Evolutionary conservation across 148 eudicot species (phyloP).

Genomic region (Simmondsia chinensis): DNA sequence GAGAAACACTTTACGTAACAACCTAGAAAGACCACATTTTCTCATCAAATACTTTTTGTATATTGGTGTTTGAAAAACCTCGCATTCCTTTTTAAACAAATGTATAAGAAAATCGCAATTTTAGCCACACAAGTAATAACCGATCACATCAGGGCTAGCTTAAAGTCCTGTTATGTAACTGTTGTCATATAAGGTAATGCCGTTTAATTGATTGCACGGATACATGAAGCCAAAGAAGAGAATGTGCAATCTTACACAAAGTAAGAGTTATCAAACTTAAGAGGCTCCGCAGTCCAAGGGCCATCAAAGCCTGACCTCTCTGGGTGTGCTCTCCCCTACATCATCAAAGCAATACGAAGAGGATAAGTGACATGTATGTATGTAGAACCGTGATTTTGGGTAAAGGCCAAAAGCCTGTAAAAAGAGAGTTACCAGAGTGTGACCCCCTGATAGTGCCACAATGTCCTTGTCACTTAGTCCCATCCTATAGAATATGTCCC

Average conservation of each 20-base stretch:
- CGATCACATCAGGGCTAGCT: too few species aligned
- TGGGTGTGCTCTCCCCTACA: slow-evolving; percentile 81
- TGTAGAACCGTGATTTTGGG: too few species aligned
- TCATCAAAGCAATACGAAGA: slow-evolving; percentile 3
- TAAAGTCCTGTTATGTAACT: too few species aligned
- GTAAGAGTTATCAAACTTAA: slow-evolving; percentile 88
- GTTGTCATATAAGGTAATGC: too few species aligned
- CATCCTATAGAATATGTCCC: slow-evolving; percentile 84
- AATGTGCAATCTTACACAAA: slow-evolving; percentile 49
- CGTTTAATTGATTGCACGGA: background rate
- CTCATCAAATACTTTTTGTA: too few species aligned
- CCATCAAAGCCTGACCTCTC: slow-evolving; percentile 98
- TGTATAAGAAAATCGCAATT: too few species aligned
- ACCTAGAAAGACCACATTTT: too few species aligned
- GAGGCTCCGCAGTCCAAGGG: slow-evolving; percentile 91
- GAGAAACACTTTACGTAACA: too few species aligned
- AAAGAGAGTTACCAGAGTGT: slow-evolving; percentile 49
- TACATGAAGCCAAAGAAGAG: background rate
- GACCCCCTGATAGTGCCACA: slow-evolving; percentile 70
- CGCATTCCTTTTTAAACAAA: too few species aligned
- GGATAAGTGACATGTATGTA: slow-evolving; percentile 1
- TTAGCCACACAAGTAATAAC: too few species aligned
- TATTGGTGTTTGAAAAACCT: too few species aligned
- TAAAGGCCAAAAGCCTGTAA: background rate
- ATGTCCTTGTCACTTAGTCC: slow-evolving; percentile 66